Base-by-base conservation (phyloP, 257 asterid genomes). In the Solanum gandarillasii region DNA sequence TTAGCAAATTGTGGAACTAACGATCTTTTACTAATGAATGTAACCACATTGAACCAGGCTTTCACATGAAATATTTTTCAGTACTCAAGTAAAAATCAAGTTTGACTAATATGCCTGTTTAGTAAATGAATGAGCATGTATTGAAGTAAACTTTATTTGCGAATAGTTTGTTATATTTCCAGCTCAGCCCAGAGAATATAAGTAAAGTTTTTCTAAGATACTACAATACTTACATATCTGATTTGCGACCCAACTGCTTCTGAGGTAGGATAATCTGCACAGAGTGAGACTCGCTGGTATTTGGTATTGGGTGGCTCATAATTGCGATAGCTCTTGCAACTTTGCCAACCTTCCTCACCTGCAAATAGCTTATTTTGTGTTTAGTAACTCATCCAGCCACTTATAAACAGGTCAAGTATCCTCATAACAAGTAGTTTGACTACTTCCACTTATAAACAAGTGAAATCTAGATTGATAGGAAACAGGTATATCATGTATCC, bases 261-360 rank as follows among this genome's bases (percentile, higher is more conserved):
- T 96, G 99, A 87, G 99, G 99, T 84, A 96, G 92, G 92, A 96
- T 96, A 91, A 96, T 94, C 91, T 96, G 99, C 62, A 92, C 97
- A 86, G 99, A 96, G 87, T 93, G 94, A 83, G 98, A 96, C 83
- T 96, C 98, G 34, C 90, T 94, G 89, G 99, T 96, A 86, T 89
- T 96, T 78, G 99, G 99, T 85, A 96, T 95, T 20, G 99, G 98
- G 89, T 96, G 98, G 94, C 99, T 96, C 99, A 96, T 95, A 87
- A 96, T 96, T 89, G 93, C 98, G 68, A 96, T 95, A 75, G 98
- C 98, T 93, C 98, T 93, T 70, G 98, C 95, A 60, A 96, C 99
- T 90, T 94, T 96, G 86, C 99, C 97, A 65, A 96, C 97, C 92
- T 93, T 96, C 91, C 94, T 91, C 71, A 90, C 96, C 99, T 96